These are phyloP conservation scores for Colletotrichum shisoi DNA, from an alignment of 2,329 filamentous ascomycete species.

Conservation along the genomic window DNA sequence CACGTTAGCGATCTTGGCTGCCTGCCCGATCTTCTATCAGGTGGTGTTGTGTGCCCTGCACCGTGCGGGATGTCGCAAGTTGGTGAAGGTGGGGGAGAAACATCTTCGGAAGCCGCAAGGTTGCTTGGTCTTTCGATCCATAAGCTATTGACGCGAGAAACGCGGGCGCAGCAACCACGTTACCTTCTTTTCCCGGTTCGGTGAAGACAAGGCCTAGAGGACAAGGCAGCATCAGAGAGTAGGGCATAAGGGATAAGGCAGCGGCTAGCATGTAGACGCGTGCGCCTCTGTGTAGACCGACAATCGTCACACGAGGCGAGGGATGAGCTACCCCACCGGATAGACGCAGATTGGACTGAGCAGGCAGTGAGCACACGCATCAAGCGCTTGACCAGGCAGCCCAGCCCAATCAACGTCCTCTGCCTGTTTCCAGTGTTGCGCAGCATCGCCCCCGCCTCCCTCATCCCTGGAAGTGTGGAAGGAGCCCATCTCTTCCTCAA, in stretches of 20 bases:
- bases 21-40: neutral
- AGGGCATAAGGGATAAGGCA: neutral
- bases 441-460: neutral
- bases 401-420: conserved; percentile 1
- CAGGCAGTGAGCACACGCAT: neutral
- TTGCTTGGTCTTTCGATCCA: neutral
- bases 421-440: neutral
- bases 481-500: neutral
- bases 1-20: conserved; percentile 3
- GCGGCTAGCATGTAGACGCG: neutral
- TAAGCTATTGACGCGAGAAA: neutral
- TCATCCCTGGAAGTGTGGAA: conserved; percentile 9
- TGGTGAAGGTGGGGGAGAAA: conserved; percentile 13
- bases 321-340: conserved; percentile 2
- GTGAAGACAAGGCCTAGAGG: conserved; percentile 21
- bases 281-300: neutral
- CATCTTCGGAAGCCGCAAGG: neutral
- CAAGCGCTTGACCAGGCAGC: conserved; percentile 9
- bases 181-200: neutral
- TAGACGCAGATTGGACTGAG: conserved; percentile 2
- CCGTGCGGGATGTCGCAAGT: conserved; percentile 13
- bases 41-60: neutral
- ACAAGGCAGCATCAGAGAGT: conserved; percentile 1
- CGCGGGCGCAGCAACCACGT: neutral
- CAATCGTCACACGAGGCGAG: neutral